Evolutionary conservation across 176 grass and related monocot species (phyloP).

Genomic region (Urochloa ruziziensis): DNA sequence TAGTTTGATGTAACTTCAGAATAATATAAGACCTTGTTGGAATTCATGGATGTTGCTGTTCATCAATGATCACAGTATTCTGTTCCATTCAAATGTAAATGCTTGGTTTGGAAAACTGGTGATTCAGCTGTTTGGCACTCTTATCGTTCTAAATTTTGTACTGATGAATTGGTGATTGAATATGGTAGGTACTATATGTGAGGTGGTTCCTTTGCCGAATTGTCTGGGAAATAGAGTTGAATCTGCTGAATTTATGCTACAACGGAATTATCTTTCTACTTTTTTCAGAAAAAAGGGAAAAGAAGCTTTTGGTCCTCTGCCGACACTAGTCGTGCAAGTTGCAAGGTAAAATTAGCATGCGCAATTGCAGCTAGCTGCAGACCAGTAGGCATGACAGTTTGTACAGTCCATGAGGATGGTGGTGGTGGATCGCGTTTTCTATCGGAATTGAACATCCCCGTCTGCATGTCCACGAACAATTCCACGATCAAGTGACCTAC

Average conservation of each 20-base stretch:
- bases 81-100: background rate
- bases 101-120: background rate
- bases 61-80: background rate
- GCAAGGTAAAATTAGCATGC: background rate
- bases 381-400: background rate
- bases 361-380: background rate
- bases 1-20: conserved; percentile 8
- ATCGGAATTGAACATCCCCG: background rate
- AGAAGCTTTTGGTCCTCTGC: background rate
- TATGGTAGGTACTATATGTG: background rate
- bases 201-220: background rate
- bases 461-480: background rate
- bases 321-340: background rate
- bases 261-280: background rate
- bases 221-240: background rate
- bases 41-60: background rate
- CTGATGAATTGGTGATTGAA: background rate
- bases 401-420: background rate
- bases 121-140: background rate
- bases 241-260: background rate
- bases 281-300: background rate
- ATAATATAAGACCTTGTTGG: background rate
- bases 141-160: background rate
- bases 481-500: background rate
- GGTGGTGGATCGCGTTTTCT: no score